Evolutionary conservation across 1,139 yeast genomes (phyloP).

Genomic region (Ogataea hybrid): DNA sequence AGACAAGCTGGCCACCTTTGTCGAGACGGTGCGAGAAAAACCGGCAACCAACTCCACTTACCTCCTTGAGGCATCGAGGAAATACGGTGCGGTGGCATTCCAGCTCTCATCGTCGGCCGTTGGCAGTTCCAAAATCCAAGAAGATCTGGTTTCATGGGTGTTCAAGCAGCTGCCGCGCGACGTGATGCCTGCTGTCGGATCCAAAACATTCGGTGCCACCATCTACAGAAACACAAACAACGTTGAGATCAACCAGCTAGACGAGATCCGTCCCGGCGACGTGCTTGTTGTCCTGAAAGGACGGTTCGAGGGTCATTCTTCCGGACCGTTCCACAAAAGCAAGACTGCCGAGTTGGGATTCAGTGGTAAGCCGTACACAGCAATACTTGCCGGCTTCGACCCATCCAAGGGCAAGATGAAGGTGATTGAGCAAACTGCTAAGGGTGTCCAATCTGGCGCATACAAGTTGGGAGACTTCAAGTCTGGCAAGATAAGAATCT

Average conservation of each 20-base stretch:
- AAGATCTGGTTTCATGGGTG: conserved; percentile 30
- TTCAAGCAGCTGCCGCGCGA: conserved; percentile 34
- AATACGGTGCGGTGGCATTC: conserved; percentile 44
- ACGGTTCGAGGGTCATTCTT: conserved; percentile 50
- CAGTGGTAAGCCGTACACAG: conserved; percentile 38
- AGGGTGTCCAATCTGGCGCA: conserved; percentile 57
- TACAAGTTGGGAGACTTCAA: conserved; percentile 72
- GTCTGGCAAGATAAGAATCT: conserved; percentile 76
- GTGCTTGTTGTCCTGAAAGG: conserved; percentile 74
- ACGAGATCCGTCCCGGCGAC: conserved; percentile 80
- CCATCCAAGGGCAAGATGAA: conserved; percentile 69
- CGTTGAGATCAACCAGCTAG: conserved; percentile 54
- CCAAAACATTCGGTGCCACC: conserved; percentile 69
- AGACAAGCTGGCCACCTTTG: conserved; percentile 46
- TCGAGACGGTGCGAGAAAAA: conserved; percentile 43
- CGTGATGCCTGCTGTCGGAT: conserved; percentile 59
- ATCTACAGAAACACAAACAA: conserved; percentile 63
- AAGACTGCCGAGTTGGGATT: conserved; percentile 52
- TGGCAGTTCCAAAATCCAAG: conserved; percentile 33
- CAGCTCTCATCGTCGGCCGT: conserved; percentile 42
- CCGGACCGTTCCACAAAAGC: conserved; percentile 24
- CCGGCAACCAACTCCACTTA: conserved; percentile 46
- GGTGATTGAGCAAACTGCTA: conserved; percentile 64
- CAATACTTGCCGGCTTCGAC: conserved; percentile 71
- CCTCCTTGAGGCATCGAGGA: conserved; percentile 49